These are phyloP conservation scores for Glycyrrhiza uralensis DNA, from an alignment of 306 rosid species.

Conservation along the genomic window DNA sequence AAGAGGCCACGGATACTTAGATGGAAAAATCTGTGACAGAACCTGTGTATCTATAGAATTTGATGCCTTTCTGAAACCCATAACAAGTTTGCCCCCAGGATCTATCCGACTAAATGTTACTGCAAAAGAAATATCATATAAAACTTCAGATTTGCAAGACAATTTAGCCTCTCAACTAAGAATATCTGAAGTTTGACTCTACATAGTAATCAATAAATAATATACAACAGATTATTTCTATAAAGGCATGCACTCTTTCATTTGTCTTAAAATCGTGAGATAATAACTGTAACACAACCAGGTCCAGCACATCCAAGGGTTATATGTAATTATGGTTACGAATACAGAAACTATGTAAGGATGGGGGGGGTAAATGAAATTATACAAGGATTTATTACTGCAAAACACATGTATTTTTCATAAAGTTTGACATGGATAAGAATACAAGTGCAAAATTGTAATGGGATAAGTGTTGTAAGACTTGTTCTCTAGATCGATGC, in stretches of 20 bases:
- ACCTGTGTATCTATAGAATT: constrained; percentile 68
- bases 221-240: background rate
- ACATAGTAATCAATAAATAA: background rate
- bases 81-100: constrained; percentile 88
- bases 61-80: constrained; percentile 86
- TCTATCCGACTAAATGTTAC: constrained; percentile 96
- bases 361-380: background rate
- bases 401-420: background rate
- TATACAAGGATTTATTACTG: background rate
- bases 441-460: background rate
- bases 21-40: constrained; percentile 19
- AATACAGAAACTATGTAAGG: background rate
- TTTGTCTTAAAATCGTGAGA: constrained; percentile 1
- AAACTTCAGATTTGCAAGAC: constrained; percentile 3
- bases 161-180: background rate
- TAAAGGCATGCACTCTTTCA: background rate
- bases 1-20: constrained; percentile 10
- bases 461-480: background rate
- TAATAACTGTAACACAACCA: background rate
- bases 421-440: background rate
- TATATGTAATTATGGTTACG: background rate
- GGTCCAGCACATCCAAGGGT: background rate
- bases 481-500: constrained; percentile 22
- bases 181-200: constrained; percentile 7
- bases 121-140: constrained; percentile 38